Conservation (phyloP, 768 basidiomycete species). For the Podaxis sp. region DNA sequence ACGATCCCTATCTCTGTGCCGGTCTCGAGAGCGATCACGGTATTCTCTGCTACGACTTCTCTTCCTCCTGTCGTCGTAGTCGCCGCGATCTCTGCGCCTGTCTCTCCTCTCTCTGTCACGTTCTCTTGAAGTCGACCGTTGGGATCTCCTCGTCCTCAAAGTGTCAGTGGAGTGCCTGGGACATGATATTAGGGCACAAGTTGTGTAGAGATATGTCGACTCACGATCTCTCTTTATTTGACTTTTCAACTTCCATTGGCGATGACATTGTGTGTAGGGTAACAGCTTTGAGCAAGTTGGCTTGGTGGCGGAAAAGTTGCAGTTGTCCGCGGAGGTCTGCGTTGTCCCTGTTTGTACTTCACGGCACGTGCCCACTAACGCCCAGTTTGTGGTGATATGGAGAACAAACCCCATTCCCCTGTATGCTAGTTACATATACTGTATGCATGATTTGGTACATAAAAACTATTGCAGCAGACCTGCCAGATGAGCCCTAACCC, state of each 20-base stretch:
- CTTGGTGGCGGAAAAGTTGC: conserved; percentile 11
- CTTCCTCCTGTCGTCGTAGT: conserved; percentile 61
- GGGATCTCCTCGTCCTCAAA: conserved; percentile 68
- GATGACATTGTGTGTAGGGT: conserved; percentile 41
- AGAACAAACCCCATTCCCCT: background rate
- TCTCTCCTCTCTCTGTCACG: conserved; percentile 47
- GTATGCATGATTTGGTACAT: background rate
- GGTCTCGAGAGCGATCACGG: conserved; percentile 57
- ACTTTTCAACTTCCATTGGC: conserved; percentile 64
- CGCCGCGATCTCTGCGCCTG: conserved; percentile 48
- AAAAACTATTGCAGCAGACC: conserved; percentile 29
- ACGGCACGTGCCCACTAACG: conserved; percentile 6
- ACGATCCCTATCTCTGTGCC: conserved; percentile 47
- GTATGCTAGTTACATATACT: background rate
- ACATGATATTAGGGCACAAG: conserved; percentile 30
- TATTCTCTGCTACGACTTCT: conserved; percentile 66
- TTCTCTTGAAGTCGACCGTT: conserved; percentile 70
- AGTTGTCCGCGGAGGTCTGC: background rate
- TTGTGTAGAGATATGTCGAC: conserved; percentile 24
- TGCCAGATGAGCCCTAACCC: conserved; percentile 51
- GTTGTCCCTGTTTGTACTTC: conserved; percentile 10
- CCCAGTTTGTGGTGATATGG: background rate
- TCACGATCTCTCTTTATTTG: conserved; percentile 62
- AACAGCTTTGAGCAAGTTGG: conserved; percentile 6
- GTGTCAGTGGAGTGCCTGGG: conserved; percentile 80